These are phyloP conservation scores for Tetrahymena malaccensis DNA, from an alignment of 73 alveolate species.

Conservation along the genomic window DNA sequence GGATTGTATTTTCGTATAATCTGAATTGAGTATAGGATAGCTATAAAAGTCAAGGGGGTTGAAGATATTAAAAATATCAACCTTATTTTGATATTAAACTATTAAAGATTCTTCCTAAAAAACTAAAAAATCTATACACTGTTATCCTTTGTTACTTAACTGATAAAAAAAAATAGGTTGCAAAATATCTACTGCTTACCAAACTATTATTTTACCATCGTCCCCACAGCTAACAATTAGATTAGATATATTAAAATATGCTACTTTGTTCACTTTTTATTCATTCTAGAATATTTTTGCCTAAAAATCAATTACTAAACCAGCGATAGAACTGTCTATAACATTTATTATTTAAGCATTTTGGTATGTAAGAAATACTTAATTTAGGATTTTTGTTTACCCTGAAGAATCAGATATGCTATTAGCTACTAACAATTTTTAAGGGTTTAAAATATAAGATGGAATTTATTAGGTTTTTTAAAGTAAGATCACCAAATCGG, in stretches of 20 bases:
- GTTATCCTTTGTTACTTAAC: not conserved
- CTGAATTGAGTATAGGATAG: not conserved
- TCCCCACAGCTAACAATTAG: not conserved
- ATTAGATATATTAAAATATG: not conserved
- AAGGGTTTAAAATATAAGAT: not conserved
- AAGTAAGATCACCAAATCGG: no score
- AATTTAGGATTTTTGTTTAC: not conserved
- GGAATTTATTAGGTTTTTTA: not conserved
- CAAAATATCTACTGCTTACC: not conserved
- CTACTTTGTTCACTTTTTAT: not conserved
- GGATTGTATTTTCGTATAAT: not conserved
- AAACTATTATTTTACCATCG: not conserved
- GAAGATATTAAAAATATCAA: not conserved
- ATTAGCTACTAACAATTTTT: not conserved
- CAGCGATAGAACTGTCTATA: not conserved
- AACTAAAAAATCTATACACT: not conserved
- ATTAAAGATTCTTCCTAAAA: not conserved
- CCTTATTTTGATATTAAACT: not conserved
- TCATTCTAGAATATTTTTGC: not conserved
- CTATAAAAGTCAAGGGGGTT: not conserved
- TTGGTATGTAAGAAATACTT: not conserved
- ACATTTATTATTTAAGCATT: not conserved
- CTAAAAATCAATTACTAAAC: not conserved
- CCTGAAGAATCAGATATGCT: not conserved
- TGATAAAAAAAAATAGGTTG: not conserved